These are phyloP conservation scores for Ophiobolus disseminans DNA, from an alignment of 2,329 filamentous ascomycete genomes.

Conservation along the genomic window DNA sequence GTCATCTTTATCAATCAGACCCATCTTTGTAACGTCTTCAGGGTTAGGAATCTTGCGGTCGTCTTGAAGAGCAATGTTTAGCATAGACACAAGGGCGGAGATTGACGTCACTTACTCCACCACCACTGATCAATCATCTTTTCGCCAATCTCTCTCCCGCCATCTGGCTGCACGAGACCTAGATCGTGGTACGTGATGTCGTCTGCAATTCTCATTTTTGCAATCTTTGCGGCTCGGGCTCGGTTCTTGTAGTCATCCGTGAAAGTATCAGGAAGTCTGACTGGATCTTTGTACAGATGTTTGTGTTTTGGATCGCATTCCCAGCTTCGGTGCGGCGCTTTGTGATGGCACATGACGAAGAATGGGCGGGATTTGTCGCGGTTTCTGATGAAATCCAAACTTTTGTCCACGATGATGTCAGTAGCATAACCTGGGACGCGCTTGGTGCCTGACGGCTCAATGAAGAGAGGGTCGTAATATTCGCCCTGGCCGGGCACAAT, in stretches of 20 bases:
- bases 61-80: not conserved
- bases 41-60: slow-evolving; percentile 52
- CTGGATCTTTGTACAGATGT: slow-evolving; percentile 55
- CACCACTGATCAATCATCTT: slow-evolving; percentile 22
- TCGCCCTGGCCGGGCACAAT: slow-evolving; percentile 61
- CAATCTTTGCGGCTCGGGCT: slow-evolving; percentile 57
- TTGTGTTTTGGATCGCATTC: slow-evolving; percentile 60
- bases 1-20: slow-evolving; percentile 56
- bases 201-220: slow-evolving; percentile 61
- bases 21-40: slow-evolving; percentile 38
- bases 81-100: not conserved
- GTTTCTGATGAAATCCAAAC: slow-evolving; percentile 35
- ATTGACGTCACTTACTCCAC: not conserved
- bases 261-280: slow-evolving; percentile 60
- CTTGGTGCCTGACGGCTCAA: slow-evolving; percentile 48
- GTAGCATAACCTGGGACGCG: slow-evolving; percentile 57
- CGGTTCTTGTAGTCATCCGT: slow-evolving; percentile 63
- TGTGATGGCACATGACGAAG: slow-evolving; percentile 65
- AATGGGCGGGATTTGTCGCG: slow-evolving; percentile 52
- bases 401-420: slow-evolving; percentile 62
- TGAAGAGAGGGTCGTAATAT: slow-evolving; percentile 61
- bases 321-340: slow-evolving; percentile 62
- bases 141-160: slow-evolving; percentile 52
- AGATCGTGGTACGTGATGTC: slow-evolving; percentile 60
- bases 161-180: slow-evolving; percentile 61